Conservation (phyloP, 1,284 basidiomycete genomes). For the Afroboletus lepidellus region DNA sequence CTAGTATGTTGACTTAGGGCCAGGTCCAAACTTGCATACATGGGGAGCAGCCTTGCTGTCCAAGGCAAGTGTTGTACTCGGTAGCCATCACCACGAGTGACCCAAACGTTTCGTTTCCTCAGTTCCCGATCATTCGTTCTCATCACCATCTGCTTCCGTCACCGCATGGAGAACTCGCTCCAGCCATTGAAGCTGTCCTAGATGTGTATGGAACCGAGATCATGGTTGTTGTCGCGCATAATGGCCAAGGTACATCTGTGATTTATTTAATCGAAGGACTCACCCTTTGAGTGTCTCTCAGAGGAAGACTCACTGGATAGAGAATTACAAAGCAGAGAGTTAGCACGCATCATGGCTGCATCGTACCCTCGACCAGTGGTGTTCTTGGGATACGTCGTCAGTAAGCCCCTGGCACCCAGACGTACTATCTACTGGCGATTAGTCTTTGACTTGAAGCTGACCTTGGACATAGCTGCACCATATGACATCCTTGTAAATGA, state of each 20-base stretch:
- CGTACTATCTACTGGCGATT: constrained; percentile 42
- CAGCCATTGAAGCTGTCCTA: constrained; percentile 87
- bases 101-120: background rate
- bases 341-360: constrained; percentile 78
- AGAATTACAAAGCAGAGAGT: constrained; percentile 81
- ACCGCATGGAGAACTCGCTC: constrained; percentile 86
- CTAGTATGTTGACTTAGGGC: constrained; percentile 79
- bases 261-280: too few relatives aligned
- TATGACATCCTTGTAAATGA: constrained; percentile 82
- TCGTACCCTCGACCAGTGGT: constrained; percentile 77
- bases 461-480: constrained; percentile 58
- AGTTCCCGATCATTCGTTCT: constrained; percentile 91
- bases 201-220: constrained; percentile 82
- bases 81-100: background rate
- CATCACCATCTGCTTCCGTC: constrained; percentile 90
- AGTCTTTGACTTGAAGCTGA: constrained; percentile 14
- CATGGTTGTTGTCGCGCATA: constrained; percentile 85
- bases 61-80: constrained; percentile 47
- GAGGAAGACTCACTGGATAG: constrained; percentile 89
- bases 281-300: constrained; percentile 1
- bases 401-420: constrained; percentile 66
- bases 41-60: constrained; percentile 88
- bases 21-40: constrained; percentile 87
- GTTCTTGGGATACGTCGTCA: constrained; percentile 88
- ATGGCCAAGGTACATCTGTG: constrained; percentile 82